phyloP scores from a whole-genome alignment of 768 basidiomycete species.

The Ramaria sp. region DNA sequence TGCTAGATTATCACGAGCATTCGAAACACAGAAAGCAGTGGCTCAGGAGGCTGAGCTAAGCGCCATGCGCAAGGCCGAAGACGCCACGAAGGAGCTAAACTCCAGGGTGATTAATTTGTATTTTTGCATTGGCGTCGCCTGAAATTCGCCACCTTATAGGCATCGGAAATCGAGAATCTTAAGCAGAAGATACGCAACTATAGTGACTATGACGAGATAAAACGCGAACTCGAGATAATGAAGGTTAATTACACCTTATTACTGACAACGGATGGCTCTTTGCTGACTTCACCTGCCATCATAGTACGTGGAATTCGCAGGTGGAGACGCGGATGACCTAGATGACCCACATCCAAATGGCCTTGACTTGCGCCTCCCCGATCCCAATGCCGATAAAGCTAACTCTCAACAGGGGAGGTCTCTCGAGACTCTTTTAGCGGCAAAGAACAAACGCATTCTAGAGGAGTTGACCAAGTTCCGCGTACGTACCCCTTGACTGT shows the following conservation, averaged over 20 bases:
- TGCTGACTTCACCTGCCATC: background rate
- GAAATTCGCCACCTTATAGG: conserved; percentile 24
- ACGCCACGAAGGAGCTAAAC: conserved; percentile 43
- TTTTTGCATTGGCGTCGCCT: background rate
- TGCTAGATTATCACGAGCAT: conserved; percentile 51
- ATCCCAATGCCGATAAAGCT: conserved; percentile 82
- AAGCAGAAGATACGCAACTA: conserved; percentile 61
- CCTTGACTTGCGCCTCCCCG: conserved; percentile 60
- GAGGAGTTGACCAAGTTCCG: conserved; percentile 90
- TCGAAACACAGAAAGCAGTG: conserved; percentile 49
- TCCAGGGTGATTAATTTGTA: conserved; percentile 36
- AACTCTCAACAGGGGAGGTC: conserved; percentile 70
- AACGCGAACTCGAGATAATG: conserved; percentile 97
- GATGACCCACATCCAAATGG: conserved; percentile 37
- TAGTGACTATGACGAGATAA: conserved; percentile 91
- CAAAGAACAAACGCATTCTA: conserved; percentile 85
- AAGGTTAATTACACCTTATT: conserved; percentile 46
- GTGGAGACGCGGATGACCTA: conserved; percentile 67
- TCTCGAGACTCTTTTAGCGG: conserved; percentile 81
- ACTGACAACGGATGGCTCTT: background rate
- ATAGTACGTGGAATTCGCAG: conserved; percentile 94
- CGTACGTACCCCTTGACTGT: conserved; percentile 29
- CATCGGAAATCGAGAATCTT: conserved; percentile 55
- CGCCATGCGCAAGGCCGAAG: conserved; percentile 45
- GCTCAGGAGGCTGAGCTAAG: conserved; percentile 36